Percentiles rank a stretch among this genome's conserved stretches.
phyloP scores from a whole-genome alignment of 2,329 filamentous ascomycete genomes.

The Cercospora nicotianae region DNA sequence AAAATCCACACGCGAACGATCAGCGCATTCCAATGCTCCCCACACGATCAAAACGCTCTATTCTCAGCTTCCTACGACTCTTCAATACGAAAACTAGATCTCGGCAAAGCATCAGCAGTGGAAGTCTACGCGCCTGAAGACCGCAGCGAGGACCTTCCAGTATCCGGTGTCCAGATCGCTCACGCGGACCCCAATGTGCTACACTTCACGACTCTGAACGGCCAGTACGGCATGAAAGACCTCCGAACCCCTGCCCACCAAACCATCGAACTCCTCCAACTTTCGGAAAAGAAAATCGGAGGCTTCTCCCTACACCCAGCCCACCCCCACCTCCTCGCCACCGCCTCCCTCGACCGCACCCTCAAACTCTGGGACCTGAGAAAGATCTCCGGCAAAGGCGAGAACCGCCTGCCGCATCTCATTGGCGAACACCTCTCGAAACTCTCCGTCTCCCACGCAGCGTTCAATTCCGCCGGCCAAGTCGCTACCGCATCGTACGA shows the following conservation, averaged over 20 bases:
- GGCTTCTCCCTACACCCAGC: constrained; percentile 83
- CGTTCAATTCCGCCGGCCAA: constrained; percentile 81
- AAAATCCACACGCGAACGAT: constrained; percentile 91
- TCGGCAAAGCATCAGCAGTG: constrained; percentile 74
- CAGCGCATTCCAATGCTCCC: constrained; percentile 75
- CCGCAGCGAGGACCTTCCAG: constrained; percentile 68
- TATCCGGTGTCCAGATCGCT: constrained; percentile 82
- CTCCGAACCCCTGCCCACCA: constrained; percentile 60
- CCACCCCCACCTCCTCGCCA: constrained; percentile 79
- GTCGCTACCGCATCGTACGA: constrained; percentile 93
- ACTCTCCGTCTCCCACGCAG: constrained; percentile 86
- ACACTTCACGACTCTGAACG: constrained; percentile 84
- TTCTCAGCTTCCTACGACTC: constrained; percentile 92
- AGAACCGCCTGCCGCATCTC: constrained; percentile 63
- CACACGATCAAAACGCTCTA: constrained; percentile 69
- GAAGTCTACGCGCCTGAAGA: constrained; percentile 78
- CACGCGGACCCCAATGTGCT: constrained; percentile 68
- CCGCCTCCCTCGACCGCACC: constrained; percentile 84
- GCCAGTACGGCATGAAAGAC: constrained; percentile 78
- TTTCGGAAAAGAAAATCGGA: constrained; percentile 92
- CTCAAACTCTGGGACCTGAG: constrained; percentile 91
- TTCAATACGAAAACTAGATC: constrained; percentile 81
- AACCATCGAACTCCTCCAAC: constrained; percentile 64
- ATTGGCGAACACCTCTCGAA: constrained; percentile 80
- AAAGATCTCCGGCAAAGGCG: constrained; percentile 65